These are phyloP conservation scores for Moesziomyces antarcticus DNA, from an alignment of 1,284 basidiomycete species.

Conservation along the genomic window DNA sequence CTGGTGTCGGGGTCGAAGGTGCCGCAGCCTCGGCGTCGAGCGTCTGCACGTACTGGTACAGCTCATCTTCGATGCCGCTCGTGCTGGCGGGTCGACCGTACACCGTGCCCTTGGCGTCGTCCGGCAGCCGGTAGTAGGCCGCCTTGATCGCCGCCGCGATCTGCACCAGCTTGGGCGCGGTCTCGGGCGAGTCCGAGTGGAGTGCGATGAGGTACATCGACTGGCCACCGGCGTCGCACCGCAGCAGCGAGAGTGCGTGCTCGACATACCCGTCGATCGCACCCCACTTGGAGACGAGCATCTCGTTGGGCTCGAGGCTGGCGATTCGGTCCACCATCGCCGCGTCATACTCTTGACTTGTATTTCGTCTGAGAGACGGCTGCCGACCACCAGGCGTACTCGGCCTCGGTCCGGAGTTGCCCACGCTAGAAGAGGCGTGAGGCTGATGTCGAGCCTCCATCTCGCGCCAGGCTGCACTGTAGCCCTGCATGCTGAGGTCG, in stretches of 20 bases:
- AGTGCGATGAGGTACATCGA: conserved; percentile 79
- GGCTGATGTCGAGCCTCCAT: conserved; percentile 18
- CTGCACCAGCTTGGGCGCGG: conserved; percentile 80
- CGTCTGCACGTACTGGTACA: conserved; percentile 82
- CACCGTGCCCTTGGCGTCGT: conserved; percentile 66
- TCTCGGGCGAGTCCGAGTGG: conserved; percentile 74
- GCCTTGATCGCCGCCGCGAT: conserved; percentile 83
- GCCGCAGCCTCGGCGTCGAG: conserved; percentile 70
- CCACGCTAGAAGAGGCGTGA: too few species aligned
- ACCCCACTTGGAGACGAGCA: conserved; percentile 77
- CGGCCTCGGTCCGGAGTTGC: neutral
- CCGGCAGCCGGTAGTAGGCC: conserved; percentile 74
- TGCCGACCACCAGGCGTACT: neutral
- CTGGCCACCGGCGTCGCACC: conserved; percentile 69
- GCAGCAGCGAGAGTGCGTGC: conserved; percentile 76
- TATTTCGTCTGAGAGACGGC: neutral
- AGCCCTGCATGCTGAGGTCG: conserved; percentile 28
- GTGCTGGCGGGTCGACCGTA: conserved; percentile 8
- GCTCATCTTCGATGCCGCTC: conserved; percentile 71
- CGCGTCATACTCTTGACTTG: neutral
- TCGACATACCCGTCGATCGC: conserved; percentile 75
- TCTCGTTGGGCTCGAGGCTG: conserved; percentile 73
- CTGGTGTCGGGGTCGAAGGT: neutral
- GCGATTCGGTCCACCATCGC: conserved; percentile 17
- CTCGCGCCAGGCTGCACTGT: conserved; percentile 28